phyloP scores from a whole-genome alignment of 2,329 filamentous ascomycete species.

The Hirsutella minnesotensis region DNA sequence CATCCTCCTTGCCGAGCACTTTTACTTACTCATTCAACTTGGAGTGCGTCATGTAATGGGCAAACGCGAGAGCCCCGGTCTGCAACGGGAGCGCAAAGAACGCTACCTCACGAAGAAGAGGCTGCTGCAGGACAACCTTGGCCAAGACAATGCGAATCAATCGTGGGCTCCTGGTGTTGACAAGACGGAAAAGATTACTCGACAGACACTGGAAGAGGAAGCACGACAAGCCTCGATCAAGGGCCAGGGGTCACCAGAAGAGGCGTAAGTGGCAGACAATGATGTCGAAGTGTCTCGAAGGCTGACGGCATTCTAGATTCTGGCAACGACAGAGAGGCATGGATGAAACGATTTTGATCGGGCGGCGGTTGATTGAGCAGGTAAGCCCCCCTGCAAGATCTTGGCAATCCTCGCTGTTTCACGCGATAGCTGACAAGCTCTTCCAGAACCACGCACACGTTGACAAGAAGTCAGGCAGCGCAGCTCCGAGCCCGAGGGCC shows the following conservation, averaged over 20 bases:
- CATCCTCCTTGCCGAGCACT: conserved; percentile 78
- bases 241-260: conserved; percentile 38
- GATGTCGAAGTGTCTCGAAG: background rate
- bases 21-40: conserved; percentile 70
- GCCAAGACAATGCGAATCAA: conserved; percentile 39
- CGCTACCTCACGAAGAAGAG: conserved; percentile 70
- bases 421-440: too few species aligned
- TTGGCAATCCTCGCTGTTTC: background rate
- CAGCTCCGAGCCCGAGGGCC: conserved; percentile 1
- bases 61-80: conserved; percentile 74
- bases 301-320: conserved; percentile 31
- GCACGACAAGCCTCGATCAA: conserved; percentile 37
- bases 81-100: conserved; percentile 75
- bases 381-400: conserved; percentile 8
- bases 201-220: conserved; percentile 52
- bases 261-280: conserved; percentile 26
- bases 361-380: conserved; percentile 41
- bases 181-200: conserved; percentile 51
- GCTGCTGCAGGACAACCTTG: conserved; percentile 63
- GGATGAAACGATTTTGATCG: conserved; percentile 44
- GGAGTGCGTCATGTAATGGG: conserved; percentile 60
- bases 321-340: conserved; percentile 50
- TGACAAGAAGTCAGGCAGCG: background rate
- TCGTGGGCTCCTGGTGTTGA: conserved; percentile 33
- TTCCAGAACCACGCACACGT: background rate